A percentile compares a stretch with the other conserved stretches of the same genome.
phyloP scores from a whole-genome alignment of 768 basidiomycete species.

The Pulveroboletus sp. region DNA sequence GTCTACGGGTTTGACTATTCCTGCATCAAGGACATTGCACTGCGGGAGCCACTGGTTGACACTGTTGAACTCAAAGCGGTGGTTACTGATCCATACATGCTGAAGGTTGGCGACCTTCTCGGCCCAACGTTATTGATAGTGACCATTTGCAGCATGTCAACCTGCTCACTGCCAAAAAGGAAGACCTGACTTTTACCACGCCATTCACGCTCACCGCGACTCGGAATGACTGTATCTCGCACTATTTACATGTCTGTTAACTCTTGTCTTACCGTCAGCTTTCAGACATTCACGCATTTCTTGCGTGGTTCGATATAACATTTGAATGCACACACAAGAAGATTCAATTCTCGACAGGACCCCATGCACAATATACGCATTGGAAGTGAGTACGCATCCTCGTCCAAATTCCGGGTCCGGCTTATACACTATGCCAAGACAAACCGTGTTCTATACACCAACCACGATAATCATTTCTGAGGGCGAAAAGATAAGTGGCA shows the following conservation, averaged over 20 bases:
- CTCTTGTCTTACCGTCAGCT: slow-evolving; percentile 1
- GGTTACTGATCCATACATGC: slow-evolving; percentile 83
- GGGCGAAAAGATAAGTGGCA: slow-evolving; percentile 71
- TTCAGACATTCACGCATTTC: slow-evolving; percentile 92
- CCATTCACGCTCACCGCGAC: slow-evolving; percentile 79
- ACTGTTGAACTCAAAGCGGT: slow-evolving; percentile 97
- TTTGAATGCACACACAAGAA: slow-evolving; percentile 97
- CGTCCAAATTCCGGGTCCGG: neutral
- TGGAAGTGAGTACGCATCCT: slow-evolving; percentile 70
- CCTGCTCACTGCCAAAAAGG: slow-evolving; percentile 87
- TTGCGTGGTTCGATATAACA: slow-evolving; percentile 97
- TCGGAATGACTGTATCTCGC: slow-evolving; percentile 82
- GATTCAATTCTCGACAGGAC: slow-evolving; percentile 94
- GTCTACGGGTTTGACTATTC: slow-evolving; percentile 99
- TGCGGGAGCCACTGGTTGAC: slow-evolving; percentile 95
- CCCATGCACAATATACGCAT: slow-evolving; percentile 93
- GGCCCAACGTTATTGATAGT: neutral
- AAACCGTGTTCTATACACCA: slow-evolving; percentile 98
- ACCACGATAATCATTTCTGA: slow-evolving; percentile 63
- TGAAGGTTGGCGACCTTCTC: slow-evolving; percentile 58
- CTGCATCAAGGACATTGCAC: slow-evolving; percentile 97
- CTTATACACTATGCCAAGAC: slow-evolving; percentile 39
- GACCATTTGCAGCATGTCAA: slow-evolving; percentile 67
- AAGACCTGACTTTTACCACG: slow-evolving; percentile 83
- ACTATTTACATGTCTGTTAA: neutral